Evolutionary conservation across 164 flowering plant species (phyloP).

Genomic region (Cinnamomum chago): DNA sequence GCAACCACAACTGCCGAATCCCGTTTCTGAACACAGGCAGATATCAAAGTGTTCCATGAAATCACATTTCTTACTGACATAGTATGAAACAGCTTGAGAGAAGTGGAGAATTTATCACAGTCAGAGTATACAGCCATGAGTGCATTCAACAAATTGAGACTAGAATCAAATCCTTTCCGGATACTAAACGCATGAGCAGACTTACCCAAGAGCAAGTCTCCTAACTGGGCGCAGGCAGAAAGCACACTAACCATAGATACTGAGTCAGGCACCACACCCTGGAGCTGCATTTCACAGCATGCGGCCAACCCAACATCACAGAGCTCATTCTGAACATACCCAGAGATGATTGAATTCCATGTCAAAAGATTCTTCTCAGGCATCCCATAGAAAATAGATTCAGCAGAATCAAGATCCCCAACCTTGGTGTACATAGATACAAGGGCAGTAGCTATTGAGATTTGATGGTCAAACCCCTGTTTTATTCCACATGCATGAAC

Average conservation of each 20-base stretch:
- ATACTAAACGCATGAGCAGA: slow-evolving; percentile 44
- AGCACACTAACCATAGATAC: slow-evolving; percentile 30
- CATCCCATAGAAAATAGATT: slow-evolving; percentile 37
- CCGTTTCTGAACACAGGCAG: slow-evolving; percentile 36
- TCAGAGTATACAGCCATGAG: slow-evolving; percentile 46
- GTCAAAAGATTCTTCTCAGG: slow-evolving; percentile 32
- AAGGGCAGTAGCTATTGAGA: slow-evolving; percentile 36
- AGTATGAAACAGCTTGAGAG: slow-evolving; percentile 32
- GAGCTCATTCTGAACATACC: slow-evolving; percentile 23
- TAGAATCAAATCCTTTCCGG: slow-evolving; percentile 28
- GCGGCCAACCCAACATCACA: slow-evolving; percentile 24
- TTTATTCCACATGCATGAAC: slow-evolving; percentile 23
- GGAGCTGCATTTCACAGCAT: slow-evolving; percentile 23
- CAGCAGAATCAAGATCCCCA: slow-evolving; percentile 19
- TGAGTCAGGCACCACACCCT: slow-evolving; percentile 34
- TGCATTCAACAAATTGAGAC: slow-evolving; percentile 38
- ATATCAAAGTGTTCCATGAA: slow-evolving; percentile 59
- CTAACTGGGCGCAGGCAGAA: slow-evolving; percentile 44
- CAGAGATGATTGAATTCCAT: slow-evolving; percentile 40
- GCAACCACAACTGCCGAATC: slow-evolving; percentile 17
- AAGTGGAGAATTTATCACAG: slow-evolving; percentile 21
- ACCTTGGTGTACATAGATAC: slow-evolving; percentile 42
- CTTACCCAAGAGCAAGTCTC: slow-evolving; percentile 49
- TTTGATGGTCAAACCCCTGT: slow-evolving; percentile 19
- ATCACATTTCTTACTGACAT: slow-evolving; percentile 34